Evolutionary conservation across 2,329 filamentous ascomycete genomes (phyloP).

Genomic region (Myotisia sp.): DNA sequence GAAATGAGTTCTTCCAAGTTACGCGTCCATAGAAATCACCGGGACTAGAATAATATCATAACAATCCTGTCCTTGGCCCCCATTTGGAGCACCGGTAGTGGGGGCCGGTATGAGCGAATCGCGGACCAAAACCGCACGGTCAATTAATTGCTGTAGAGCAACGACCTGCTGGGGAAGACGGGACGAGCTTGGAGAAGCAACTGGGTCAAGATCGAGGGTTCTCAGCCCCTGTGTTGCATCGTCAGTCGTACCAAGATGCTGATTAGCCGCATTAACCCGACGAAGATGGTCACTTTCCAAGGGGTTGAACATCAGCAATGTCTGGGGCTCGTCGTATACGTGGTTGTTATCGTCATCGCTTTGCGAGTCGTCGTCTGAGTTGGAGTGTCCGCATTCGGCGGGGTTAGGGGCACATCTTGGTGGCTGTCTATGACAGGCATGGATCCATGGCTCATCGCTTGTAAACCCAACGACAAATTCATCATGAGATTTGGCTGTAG

Average conservation of each 20-base stretch:
- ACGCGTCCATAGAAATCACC: constrained; percentile 4
- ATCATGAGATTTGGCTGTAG: constrained; percentile 26
- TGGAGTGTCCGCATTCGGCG: neutral
- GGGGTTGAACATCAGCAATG: constrained; percentile 19
- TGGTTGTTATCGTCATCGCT: constrained; percentile 9
- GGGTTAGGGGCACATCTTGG: constrained; percentile 6
- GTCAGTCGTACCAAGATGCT: neutral
- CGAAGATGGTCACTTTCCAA: constrained; percentile 13
- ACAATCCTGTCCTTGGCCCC: neutral
- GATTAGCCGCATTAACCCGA: neutral
- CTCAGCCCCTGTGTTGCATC: neutral
- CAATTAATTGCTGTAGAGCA: constrained; percentile 12
- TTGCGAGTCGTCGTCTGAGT: constrained; percentile 7
- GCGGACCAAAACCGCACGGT: constrained; percentile 8
- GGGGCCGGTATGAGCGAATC: constrained; percentile 2
- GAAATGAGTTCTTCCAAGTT: no score
- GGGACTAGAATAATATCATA: constrained; percentile 5
- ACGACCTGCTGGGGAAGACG: constrained; percentile 10
- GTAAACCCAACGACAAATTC: constrained; percentile 29
- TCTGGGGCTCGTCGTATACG: constrained; percentile 6
- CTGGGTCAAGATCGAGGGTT: neutral
- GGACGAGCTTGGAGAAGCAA: neutral
- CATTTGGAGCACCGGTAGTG: neutral
- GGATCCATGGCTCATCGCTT: constrained; percentile 24
- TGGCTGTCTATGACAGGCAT: constrained; percentile 14